Evolutionary conservation across 345 rosid species (phyloP).

Genomic region (Populus simonii): DNA sequence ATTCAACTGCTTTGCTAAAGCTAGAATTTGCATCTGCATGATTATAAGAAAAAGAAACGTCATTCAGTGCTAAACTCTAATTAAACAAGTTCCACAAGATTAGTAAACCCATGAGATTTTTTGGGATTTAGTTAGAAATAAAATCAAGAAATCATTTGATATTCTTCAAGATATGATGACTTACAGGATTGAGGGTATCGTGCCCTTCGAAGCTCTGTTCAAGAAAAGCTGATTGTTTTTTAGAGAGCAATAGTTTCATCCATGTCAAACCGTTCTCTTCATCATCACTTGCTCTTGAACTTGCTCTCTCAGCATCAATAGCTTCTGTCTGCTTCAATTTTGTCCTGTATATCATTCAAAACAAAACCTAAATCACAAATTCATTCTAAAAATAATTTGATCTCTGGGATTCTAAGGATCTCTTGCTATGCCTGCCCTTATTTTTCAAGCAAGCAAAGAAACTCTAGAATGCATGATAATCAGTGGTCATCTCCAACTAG

Average conservation of each 20-base stretch:
- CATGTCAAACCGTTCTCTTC: constrained; percentile 84
- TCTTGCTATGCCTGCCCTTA: no score
- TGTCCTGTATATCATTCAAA: no score
- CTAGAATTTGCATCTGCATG: constrained; percentile 73
- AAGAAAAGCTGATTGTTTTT: constrained; percentile 87
- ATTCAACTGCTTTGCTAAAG: constrained; percentile 75
- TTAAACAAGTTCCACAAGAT: background rate
- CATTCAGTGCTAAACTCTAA: background rate
- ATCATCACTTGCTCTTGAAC: constrained; percentile 74
- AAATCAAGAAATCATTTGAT: background rate
- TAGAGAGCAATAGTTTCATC: constrained; percentile 89
- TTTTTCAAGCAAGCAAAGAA: no score
- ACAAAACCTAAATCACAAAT: no score
- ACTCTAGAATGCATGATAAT: no score
- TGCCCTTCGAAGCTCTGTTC: constrained; percentile 93
- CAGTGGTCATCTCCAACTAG: no score
- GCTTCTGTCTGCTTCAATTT: constrained; percentile 18
- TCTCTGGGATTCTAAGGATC: no score
- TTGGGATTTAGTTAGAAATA: background rate
- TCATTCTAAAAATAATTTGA: no score
- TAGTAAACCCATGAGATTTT: background rate
- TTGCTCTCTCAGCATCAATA: constrained; percentile 42
- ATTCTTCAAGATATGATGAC: constrained; percentile 9
- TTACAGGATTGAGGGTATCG: constrained; percentile 77
- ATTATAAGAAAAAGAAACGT: background rate